Evolutionary conservation across 2,329 filamentous ascomycete species (phyloP), one percentile per base, ranked within the genome.

Genomic region (Corinectria fuckeliana): DNA sequence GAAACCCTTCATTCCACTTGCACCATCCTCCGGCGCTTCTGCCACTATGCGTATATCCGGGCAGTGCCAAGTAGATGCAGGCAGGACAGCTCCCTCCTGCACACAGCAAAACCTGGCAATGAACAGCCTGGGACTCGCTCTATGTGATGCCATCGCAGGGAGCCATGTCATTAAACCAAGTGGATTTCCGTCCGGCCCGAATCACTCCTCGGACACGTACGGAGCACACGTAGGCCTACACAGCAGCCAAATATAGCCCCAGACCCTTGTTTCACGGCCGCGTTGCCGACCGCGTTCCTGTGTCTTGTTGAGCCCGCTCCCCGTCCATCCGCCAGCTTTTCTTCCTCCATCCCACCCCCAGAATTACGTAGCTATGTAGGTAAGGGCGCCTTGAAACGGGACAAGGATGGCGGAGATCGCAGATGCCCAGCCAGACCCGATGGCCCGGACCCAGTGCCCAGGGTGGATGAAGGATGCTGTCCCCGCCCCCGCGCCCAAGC

Each of bases 381-480:
- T 25, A 58, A 54, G 26, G 50, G 61, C 50, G 45, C 39, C 51
- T n/a, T 48, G 45, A 50, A 52, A 36, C 61, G 56, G 18, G 49
- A 60, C 52, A 3, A 61, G 55, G 18, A 62, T 48, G 1, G 58
- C 64, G 44, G 61, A 68, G 34, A 72, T 57, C 14, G 60, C 63
- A 49, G 65, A 69, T 47, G 64, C 65, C 57, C 66, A 67, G 10
- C 63, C 66, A 23, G 64, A 57, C 3, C 64, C 64, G 3, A 60
- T 47, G 16, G 50, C 50, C 20, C 68, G 60, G 11, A 58, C 58
- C n/a, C 23, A 70, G 42, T 2, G 65, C n/a, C n/a, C n/a, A n/a
- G n/a, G n/a, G n/a, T n/a, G 68, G 39, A 70, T 68, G 34, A 68
- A 42, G n/a, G 64, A 60, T 1, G 62, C 69, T 5, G 69, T 67